Base-by-base conservation (phyloP, 208 protist genomes). In the Leishmania aethiopica region DNA sequence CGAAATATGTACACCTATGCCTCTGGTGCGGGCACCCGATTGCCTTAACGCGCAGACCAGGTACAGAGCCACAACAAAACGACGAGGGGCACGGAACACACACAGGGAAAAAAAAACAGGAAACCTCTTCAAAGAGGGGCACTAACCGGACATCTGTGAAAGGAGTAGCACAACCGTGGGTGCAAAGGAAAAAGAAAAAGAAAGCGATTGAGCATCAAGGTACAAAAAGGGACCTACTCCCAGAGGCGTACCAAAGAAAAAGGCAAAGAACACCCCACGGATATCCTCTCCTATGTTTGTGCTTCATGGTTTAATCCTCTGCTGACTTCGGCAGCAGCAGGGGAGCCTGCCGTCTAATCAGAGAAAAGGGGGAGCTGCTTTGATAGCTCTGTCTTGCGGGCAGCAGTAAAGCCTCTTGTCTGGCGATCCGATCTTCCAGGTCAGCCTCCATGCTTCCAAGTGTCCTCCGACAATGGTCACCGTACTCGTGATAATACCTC, bases 371-470 rank as follows among this genome's bases (percentile, higher is more conserved):
- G 32, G 7, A 55, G 6, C 70, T 74, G 7, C 22, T 74, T 35
- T 35, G 17, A 45, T 40, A 62, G n/a, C 28, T 75, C 49, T 62
- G 73, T 35, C n/a, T n/a, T 28, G 17, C n/a, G 47, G 51, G 47
- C 8, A 62, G 6, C 57, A 78, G n/a, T 25, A 78, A 49, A 45
- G 37, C 40, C 28, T 47, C 25, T 67, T 78, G 75, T 47, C 53
- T 66, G 25, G 35, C 28, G 47, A 78, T 78, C 19, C 75, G 55
- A 51, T 66, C 57, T 64, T 78, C 75, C 59, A 78, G 49, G 5
- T 78, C 75, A 4, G 55, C 35, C 57, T 78, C 73, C n/a, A 62
- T 40, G 35, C 15, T 13, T 35, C 13, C 53, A n/a, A 62, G 19
- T 15, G 73, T 15, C 22, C 55, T 78, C 32, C 22, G 40, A 47